Conservation (phyloP, 306 rosid genomes). For the Albizia julibrissin region DNA sequence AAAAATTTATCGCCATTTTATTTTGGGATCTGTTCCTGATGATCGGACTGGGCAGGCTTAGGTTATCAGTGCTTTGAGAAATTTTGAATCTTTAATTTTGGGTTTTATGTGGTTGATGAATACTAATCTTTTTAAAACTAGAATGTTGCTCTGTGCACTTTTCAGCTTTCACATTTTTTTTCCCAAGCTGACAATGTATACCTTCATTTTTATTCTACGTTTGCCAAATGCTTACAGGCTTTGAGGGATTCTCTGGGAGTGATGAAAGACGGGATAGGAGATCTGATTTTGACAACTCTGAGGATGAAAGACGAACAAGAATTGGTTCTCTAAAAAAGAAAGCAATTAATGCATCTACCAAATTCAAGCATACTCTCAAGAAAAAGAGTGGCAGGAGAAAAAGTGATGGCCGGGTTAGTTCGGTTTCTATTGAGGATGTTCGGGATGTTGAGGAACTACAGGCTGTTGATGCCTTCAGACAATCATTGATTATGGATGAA, state of each 20-base stretch:
- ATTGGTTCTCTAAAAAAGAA: conserved; percentile 94
- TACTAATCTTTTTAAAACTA: neutral
- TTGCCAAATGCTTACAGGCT: conserved; percentile 52
- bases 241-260: conserved; percentile 93
- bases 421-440: conserved; percentile 95
- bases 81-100: conserved; percentile 2
- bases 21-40: neutral
- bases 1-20: neutral
- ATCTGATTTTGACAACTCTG: conserved; percentile 93
- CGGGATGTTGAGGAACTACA: conserved; percentile 84
- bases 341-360: conserved; percentile 91
- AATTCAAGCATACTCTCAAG: conserved; percentile 85
- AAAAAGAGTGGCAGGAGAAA: conserved; percentile 83
- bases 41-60: neutral
- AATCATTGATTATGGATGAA: conserved; percentile 71
- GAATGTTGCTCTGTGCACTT: neutral
- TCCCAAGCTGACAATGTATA: neutral
- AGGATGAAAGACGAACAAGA: conserved; percentile 90
- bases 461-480: conserved; percentile 84
- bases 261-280: conserved; percentile 87
- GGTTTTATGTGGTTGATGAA: neutral
- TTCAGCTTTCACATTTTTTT: neutral
- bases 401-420: conserved; percentile 87
- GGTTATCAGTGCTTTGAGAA: neutral
- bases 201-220: neutral